Evolutionary conservation across 208 protist species (phyloP), one percentile per base, ranked within the genome.

Genomic region (Acanthamoeba rhysodes): DNA sequence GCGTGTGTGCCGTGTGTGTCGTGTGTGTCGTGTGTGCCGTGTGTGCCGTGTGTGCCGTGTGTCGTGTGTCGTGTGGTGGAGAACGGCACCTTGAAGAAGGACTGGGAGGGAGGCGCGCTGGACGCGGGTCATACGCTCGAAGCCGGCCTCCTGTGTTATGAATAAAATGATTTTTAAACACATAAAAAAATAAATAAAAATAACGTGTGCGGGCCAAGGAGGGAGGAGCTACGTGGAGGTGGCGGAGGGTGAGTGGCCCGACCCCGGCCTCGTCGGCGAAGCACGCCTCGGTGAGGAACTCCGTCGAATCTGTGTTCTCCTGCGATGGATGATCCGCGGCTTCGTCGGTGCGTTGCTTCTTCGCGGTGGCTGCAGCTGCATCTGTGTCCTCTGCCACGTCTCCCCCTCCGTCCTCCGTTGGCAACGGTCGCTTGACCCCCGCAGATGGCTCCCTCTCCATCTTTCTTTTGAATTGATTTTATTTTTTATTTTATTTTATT

Each of bases 51-150:
- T 4, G 53, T 57, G 9, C n/a, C n/a, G n/a, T n/a, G n/a, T n/a
- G 53, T 59, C 2, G 53, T 59, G 12, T 57, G 53, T 57, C 18
- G 53, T 59, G 12, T 14, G 53, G 53, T 97, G 93, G 55, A 99
- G 97, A 90, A 99, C 98, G 59, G 99, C 96, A 29, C 99, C 99
- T 74, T 98, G 98, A 93, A 99, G 99, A 87, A 99, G 53, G 66
- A 95, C 91, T 12, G 95, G 95, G 45, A 98, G 96, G 27, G 96
- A 90, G 22, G 95, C 94, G 5, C 70, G 97, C 97, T 99, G 99
- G 95, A 99, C 99, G 68, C 98, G 98, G 2, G 99, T 99, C 93
- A 99, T 98, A 59, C 98, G 93, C 55, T 96, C 96, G 97, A 99
- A 99, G 27, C 96, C 97, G 95, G 98, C 97, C 8, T 98, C 96